Evolutionary conservation across 345 rosid genomes (phyloP).

Genomic region (Mangifera indica): DNA sequence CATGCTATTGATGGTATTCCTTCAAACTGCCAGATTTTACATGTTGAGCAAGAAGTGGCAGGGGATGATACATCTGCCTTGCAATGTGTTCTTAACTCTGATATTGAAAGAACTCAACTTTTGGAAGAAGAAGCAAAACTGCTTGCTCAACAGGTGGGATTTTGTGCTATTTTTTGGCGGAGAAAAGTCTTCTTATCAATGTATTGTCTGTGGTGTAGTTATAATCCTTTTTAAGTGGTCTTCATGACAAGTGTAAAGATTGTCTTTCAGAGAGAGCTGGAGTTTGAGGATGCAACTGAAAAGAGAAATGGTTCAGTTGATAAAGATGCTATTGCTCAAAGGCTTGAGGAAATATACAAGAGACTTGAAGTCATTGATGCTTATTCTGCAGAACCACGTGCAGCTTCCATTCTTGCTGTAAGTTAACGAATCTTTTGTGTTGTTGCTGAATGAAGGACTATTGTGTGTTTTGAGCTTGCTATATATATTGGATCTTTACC

Average conservation of each 20-base stretch:
- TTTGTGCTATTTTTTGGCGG: slow-evolving; percentile 9
- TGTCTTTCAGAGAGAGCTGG: slow-evolving; percentile 66
- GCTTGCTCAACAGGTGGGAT: slow-evolving; percentile 66
- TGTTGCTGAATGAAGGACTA: slow-evolving; percentile 6
- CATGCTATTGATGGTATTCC: slow-evolving; percentile 98
- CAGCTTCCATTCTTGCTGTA: slow-evolving; percentile 96
- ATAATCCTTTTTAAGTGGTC: slow-evolving; percentile 10
- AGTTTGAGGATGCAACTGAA: slow-evolving; percentile 47
- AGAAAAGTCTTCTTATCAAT: slow-evolving; percentile 16
- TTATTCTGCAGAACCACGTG: slow-evolving; percentile 90
- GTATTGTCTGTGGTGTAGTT: slow-evolving; percentile 6
- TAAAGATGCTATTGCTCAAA: slow-evolving; percentile 59
- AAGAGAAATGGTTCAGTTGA: slow-evolving; percentile 51
- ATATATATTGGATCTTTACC: slow-evolving; percentile 3
- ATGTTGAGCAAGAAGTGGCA: slow-evolving; percentile 96
- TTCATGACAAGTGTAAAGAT: slow-evolving; percentile 25
- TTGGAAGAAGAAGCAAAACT: slow-evolving; percentile 75
- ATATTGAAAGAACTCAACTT: slow-evolving; percentile 82
- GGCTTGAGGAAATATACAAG: slow-evolving; percentile 91
- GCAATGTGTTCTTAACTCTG: slow-evolving; percentile 93
- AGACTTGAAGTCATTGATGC: slow-evolving; percentile 93
- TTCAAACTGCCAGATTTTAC: slow-evolving; percentile 90
- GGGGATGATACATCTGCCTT: slow-evolving; percentile 88
- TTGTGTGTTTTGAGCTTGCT: slow-evolving; percentile 10
- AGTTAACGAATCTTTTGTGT: slow-evolving; percentile 26